Base-by-base conservation (phyloP, 345 rosid species). In the Eucalyptus rudis region DNA sequence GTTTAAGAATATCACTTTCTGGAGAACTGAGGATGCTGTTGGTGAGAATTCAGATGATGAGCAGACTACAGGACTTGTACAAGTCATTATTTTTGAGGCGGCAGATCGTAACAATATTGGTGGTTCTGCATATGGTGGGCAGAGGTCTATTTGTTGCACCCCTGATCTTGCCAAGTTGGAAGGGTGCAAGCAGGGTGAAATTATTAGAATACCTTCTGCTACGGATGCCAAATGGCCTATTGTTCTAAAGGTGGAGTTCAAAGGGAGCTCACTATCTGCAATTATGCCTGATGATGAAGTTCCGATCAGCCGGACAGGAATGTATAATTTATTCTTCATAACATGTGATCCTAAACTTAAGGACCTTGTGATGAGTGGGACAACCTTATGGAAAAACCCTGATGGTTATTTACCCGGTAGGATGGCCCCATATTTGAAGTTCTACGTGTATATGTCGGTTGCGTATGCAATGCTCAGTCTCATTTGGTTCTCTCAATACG, bases 121-220 rank as follows among this genome's bases (percentile, higher is more conserved):
- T 79, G 99, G 99, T 90, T 98, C 99, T 79, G 99, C 99, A 86
- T 98, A 97, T 90, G 99, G 99, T 16, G 99, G 99, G 56, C 99
- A 98, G 87, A 95, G 99, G 91, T 97, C 99, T 12, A 96, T 98
- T 81, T 98, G 99, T 87, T 98, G 99, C 93, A 96, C 99, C 16
- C 93, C 99, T 85, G 99, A 97, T 93, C 99, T 98, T 88, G 95
- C 99, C 84, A 97, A 97, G 95, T 91, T 97, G 49, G 98, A 96
- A 93, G 99, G 99, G 22, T 98, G 99, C 93, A 96, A 95, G 91
- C 98, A 97, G 90, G 99, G 99, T 59, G 96, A 97, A 92, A 95
- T 98, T 90, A 94, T 98, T 84, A 93, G 97, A 92, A 95, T 94
- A 62, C 99, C 99, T 85, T 97, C 99, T 47, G 89, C 96, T 2